Percentiles rank a stretch among this genome's conserved stretches.
Evolutionary conservation across 164 flowering plant species (phyloP).

Genomic region (Kingdonia uniflora): DNA sequence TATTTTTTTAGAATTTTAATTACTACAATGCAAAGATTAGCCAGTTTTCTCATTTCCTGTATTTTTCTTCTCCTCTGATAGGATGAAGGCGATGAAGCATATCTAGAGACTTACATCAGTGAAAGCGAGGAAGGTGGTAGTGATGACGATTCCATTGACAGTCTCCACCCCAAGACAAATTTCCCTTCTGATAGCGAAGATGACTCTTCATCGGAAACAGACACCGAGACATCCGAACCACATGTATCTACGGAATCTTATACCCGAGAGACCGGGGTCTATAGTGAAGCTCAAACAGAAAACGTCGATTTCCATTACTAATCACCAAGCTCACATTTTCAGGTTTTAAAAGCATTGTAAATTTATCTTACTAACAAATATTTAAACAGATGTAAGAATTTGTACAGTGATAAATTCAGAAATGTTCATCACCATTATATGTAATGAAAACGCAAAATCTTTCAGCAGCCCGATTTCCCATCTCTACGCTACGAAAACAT

Average conservation of each 20-base stretch:
- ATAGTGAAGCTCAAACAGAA: no score
- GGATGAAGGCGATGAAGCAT: slow-evolving; percentile 72
- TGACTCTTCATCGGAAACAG: background rate
- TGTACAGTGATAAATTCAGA: no score
- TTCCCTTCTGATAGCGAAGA: slow-evolving; percentile 15
- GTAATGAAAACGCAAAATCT: no score
- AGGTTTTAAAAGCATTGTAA: no score
- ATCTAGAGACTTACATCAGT: slow-evolving; percentile 37
- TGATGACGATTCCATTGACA: slow-evolving; percentile 7
- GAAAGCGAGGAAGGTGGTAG: slow-evolving; percentile 23
- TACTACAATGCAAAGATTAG: background rate
- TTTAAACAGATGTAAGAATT: no score
- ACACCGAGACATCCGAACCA: slow-evolving; percentile 2
- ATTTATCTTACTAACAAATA: no score
- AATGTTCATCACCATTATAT: no score
- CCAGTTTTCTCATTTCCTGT: background rate
- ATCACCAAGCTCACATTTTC: no score
- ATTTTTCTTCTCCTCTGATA: slow-evolving; percentile 7
- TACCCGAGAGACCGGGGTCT: background rate
- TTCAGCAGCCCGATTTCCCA: no score
- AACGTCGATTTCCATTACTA: no score
- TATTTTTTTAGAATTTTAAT: background rate
- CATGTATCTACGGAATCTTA: background rate
- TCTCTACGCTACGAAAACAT: no score
- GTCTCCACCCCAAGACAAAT: slow-evolving; percentile 16